These are phyloP conservation scores for Bipolaris zeicola DNA, from an alignment of 2,329 filamentous ascomycete species.

Conservation along the genomic window DNA sequence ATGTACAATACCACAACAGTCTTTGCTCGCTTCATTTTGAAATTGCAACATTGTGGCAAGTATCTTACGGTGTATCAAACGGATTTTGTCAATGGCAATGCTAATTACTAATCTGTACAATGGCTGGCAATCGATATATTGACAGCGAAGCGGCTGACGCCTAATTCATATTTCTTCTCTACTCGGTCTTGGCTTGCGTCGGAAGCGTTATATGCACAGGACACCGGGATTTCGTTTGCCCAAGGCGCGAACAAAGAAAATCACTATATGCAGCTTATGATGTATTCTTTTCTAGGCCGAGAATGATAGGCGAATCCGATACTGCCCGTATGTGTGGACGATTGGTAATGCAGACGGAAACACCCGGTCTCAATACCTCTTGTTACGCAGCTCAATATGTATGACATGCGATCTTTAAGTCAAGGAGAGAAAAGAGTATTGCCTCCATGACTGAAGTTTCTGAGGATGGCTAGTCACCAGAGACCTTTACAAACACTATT, in stretches of 20 bases:
- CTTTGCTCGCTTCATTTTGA: constrained; percentile 4
- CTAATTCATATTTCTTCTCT: neutral
- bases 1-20: constrained; percentile 10
- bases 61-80: neutral
- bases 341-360: too few species aligned
- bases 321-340: neutral
- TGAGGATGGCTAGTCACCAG: too few species aligned
- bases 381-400: too few species aligned
- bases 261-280: neutral
- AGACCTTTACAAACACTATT: too few species aligned
- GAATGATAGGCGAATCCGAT: too few species aligned
- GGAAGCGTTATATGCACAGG: neutral
- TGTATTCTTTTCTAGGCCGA: neutral
- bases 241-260: too few species aligned
- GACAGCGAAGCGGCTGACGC: neutral
- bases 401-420: too few species aligned
- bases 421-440: too few species aligned
- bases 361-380: too few species aligned
- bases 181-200: neutral
- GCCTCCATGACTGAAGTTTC: too few species aligned
- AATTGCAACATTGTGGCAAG: neutral
- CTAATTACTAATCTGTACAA: neutral
- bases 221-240: neutral
- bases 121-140: neutral
- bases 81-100: neutral